These are phyloP conservation scores for Xylaria venustula DNA, from an alignment of 495 filamentous ascomycete species.

Conservation along the genomic window DNA sequence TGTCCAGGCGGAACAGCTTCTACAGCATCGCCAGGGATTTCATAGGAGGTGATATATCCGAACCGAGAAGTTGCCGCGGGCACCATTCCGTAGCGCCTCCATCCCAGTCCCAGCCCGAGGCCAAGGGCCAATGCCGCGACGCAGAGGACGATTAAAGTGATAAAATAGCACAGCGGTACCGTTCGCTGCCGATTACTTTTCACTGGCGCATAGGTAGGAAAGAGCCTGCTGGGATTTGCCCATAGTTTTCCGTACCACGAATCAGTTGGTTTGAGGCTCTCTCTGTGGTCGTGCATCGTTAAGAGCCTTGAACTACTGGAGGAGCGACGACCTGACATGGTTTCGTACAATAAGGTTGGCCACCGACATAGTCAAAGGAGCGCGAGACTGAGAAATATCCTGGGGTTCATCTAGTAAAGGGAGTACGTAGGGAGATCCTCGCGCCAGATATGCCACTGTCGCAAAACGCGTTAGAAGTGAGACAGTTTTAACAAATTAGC, in stretches of 20 bases:
- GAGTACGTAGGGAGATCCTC: not conserved
- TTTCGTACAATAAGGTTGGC: not conserved
- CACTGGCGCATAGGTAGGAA: not conserved
- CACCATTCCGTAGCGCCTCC: slow-evolving; percentile 1
- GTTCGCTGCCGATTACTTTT: slow-evolving; percentile 2
- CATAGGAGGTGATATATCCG: slow-evolving; percentile 12
- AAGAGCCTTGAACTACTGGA: slow-evolving; percentile 13
- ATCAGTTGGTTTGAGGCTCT: not conserved
- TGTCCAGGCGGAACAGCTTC: slow-evolving; percentile 12
- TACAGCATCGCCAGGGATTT: slow-evolving; percentile 12
- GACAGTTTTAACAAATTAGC: slow-evolving; percentile 1
- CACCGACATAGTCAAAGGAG: not conserved
- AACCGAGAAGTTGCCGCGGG: not conserved
- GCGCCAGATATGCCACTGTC: slow-evolving; percentile 20
- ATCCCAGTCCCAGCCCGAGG: slow-evolving; percentile 21
- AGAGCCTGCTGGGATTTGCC: slow-evolving; percentile 7
- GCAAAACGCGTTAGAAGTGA: slow-evolving; percentile 14
- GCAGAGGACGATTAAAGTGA: slow-evolving; percentile 17
- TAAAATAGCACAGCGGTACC: slow-evolving; percentile 18
- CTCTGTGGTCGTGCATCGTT: slow-evolving; percentile 16
- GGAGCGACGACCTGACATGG: slow-evolving; percentile 15
- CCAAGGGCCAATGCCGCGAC: slow-evolving; percentile 16
- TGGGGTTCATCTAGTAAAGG: slow-evolving; percentile 14
- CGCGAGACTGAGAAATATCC: not conserved
- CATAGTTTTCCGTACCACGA: slow-evolving; percentile 10